Base-by-base conservation (phyloP, 2,329 filamentous ascomycete genomes). In the Epichloe baconii region DNA sequence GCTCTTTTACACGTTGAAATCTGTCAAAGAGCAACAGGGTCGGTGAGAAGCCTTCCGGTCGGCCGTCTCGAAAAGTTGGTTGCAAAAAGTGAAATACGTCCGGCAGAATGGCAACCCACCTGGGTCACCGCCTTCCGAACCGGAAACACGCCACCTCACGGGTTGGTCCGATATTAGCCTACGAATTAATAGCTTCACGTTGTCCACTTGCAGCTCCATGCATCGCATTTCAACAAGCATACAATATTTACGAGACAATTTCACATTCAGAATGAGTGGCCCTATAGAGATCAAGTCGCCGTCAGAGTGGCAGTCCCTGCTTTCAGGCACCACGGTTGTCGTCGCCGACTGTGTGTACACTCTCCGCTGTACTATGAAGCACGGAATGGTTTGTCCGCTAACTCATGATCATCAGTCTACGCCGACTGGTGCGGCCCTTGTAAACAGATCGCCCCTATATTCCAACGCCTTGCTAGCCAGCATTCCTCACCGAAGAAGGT, bases 331-430 rank as follows among this genome's bases (percentile, higher is more conserved):
- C 51, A 81, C 79, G 61, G 79, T 96, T 55, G 88, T 96, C 51
- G 79, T 98, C 54, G 80, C 88, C 61, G 93, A 97, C 72, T 97
- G 89, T 95, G 78, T 70, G 82, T 50, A 10, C n/a, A 15, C 38
- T 34, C 52, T 42, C 48, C 47, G 44, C 40, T 26, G 8, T 40
- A 43, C 47, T 12, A 19, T 31, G 8, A 31, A 31, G 31, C 31
- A 7, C 7, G n/a, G 10, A 2, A 3, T 19, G n/a, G 15, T 17
- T 40, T 31, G 11, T 17, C 37, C 21, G 35, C 45, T 36, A 23
- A 42, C 44, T 15, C 4, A 6, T 47, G 61, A 94, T 88, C 96
- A 76, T 94, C 93, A 94, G 71, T 76, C 61, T 73, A 68, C 58
- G 73, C 74, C 11, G 68, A 70, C 59, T 77, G 74, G 74, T 77